phyloP scores from a whole-genome alignment of 345 rosid species.

The Salix brachista region DNA sequence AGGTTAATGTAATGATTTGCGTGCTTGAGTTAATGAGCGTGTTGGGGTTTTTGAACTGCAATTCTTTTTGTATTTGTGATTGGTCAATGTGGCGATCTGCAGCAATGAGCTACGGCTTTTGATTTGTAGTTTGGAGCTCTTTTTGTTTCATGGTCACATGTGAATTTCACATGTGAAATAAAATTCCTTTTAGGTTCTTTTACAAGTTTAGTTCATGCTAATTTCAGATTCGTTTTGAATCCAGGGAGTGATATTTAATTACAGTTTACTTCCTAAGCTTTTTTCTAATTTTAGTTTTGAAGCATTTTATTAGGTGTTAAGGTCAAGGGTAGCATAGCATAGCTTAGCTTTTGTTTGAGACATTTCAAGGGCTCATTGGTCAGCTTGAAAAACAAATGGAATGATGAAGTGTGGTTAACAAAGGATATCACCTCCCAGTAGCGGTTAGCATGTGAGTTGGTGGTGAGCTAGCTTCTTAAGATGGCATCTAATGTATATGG shows the following conservation, averaged over 20 bases:
- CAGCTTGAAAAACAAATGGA: no score
- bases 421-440: not conserved
- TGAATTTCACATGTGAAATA: not conserved
- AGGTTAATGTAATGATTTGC: not conserved
- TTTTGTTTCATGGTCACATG: not conserved
- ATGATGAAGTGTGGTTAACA: no score
- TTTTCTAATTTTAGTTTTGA: no score
- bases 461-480: not conserved
- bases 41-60: not conserved
- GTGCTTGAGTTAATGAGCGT: not conserved
- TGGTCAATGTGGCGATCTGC: not conserved
- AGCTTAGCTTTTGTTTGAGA: no score
- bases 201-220: no score
- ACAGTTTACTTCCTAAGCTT: no score
- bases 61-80: not conserved
- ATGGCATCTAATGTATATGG: conserved; percentile 3
- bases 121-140: not conserved
- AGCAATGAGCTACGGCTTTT: not conserved
- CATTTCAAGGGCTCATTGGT: no score
- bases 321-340: no score
- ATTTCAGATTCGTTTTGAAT: no score
- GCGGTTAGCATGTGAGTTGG: conserved; percentile 9
- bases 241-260: no score
- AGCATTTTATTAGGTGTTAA: no score
- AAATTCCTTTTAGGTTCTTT: no score